A percentile compares a stretch with the other conserved stretches of the same genome.
Evolutionary conservation across 176 grass and related monocot genomes (phyloP).

Genomic region (Hsuehochloa calcarea): DNA sequence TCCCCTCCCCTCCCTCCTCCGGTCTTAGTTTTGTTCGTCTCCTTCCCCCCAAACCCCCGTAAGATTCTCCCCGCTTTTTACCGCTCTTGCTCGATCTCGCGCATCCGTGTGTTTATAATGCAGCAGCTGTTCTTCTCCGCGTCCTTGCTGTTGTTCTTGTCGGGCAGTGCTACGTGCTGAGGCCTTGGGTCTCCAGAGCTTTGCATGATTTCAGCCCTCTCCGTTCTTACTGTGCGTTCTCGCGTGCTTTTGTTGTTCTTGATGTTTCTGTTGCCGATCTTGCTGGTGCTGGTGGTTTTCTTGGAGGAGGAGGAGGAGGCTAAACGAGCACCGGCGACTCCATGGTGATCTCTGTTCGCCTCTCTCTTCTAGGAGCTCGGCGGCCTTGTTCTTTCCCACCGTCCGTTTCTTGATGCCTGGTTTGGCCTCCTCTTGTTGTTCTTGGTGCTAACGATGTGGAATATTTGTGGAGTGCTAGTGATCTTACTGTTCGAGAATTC

Average conservation of each 20-base stretch:
- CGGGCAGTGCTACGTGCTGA: background rate
- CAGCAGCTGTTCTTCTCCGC: background rate
- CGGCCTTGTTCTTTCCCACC: background rate
- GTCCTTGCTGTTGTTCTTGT: background rate
- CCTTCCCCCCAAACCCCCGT: background rate
- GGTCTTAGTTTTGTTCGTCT: background rate
- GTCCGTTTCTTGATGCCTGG: background rate
- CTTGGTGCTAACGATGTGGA: background rate
- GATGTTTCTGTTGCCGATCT: background rate
- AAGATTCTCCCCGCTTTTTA: background rate
- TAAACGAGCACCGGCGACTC: slow-evolving; percentile 2
- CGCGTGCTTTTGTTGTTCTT: background rate
- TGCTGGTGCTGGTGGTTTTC: background rate
- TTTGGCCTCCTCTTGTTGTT: background rate
- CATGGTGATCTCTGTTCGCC: slow-evolving; percentile 10
- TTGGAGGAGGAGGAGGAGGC: background rate
- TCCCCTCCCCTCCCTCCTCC: background rate
- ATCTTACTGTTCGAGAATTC: background rate
- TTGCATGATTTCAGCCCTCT: background rate
- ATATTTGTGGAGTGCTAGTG: background rate
- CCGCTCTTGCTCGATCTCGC: background rate
- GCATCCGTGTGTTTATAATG: background rate
- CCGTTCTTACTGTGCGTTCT: background rate
- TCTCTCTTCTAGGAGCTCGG: background rate
- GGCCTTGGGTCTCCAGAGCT: background rate